These are phyloP conservation scores for Stephania yunnanensis DNA, from an alignment of 164 flowering plant species.

Conservation along the genomic window DNA sequence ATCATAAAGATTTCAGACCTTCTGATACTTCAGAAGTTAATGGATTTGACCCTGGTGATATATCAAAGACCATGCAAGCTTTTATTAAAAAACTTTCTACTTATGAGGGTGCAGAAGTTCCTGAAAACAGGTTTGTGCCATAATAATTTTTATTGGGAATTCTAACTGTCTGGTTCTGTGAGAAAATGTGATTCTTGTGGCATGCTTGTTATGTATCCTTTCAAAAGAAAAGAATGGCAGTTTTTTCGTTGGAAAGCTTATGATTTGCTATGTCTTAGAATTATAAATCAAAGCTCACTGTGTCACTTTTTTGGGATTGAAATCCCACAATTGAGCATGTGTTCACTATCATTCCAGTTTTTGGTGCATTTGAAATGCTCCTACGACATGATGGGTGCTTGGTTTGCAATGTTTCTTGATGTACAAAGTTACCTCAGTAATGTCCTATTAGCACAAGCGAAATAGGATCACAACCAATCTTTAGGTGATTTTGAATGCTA, in stretches of 20 bases:
- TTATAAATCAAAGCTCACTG: background rate
- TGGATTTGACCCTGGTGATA: constrained; percentile 53
- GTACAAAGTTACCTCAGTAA: background rate
- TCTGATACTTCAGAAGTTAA: constrained; percentile 25
- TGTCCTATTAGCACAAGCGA: background rate
- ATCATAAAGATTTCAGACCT: constrained; percentile 28
- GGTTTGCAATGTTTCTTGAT: background rate
- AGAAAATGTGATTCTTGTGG: background rate
- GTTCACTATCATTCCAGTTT: background rate
- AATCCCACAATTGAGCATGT: background rate
- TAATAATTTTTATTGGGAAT: background rate
- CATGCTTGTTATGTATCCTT: background rate
- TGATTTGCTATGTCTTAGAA: background rate
- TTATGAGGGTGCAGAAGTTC: constrained; percentile 84
- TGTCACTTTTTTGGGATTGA: background rate
- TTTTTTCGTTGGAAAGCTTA: background rate
- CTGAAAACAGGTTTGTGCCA: constrained; percentile 47
- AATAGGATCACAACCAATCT: background rate
- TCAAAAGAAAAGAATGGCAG: background rate
- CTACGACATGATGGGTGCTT: background rate
- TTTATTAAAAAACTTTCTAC: constrained; percentile 76
- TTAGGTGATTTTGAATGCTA: background rate
- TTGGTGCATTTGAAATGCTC: background rate
- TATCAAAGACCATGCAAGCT: constrained; percentile 67
- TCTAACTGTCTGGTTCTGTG: background rate